Evolutionary conservation across 331 rosid genomes (phyloP).

Genomic region (Dryas integrifolia): DNA sequence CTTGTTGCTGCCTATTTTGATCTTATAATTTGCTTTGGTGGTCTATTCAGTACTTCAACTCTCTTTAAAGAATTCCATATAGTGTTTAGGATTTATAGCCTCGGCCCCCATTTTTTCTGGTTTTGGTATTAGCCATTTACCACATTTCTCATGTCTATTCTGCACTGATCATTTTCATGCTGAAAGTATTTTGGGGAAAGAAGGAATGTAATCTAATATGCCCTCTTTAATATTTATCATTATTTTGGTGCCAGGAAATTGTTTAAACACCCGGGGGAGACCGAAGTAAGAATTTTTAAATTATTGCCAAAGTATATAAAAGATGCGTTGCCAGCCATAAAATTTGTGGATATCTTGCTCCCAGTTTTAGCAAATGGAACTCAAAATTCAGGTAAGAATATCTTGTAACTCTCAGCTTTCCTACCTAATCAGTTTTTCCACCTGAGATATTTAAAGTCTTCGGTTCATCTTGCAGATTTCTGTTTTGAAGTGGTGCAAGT

Average conservation of each 20-base stretch:
- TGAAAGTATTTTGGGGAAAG: background rate
- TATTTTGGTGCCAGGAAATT: constrained; percentile 58
- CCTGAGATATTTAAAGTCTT: constrained; percentile 24
- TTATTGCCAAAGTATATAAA: constrained; percentile 58
- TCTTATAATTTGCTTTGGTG: too few species aligned
- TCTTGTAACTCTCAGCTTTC: constrained; percentile 16
- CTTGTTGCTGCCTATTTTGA: too few species aligned
- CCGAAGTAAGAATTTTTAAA: constrained; percentile 58
- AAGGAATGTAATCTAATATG: background rate
- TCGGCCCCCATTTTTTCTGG: background rate
- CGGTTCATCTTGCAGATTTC: constrained; percentile 50
- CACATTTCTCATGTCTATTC: background rate
- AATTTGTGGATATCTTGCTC: constrained; percentile 65
- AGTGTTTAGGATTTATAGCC: background rate
- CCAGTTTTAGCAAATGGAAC: constrained; percentile 53
- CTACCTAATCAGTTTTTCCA: constrained; percentile 8
- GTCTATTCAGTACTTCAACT: too few species aligned
- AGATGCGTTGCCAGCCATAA: constrained; percentile 52
- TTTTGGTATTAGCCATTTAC: background rate
- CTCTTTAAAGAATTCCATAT: too few species aligned
- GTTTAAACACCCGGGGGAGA: constrained; percentile 69
- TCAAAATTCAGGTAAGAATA: constrained; percentile 55
- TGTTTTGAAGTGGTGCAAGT: constrained; percentile 58
- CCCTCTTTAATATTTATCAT: constrained; percentile 5
- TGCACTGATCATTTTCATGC: background rate